Conservation (phyloP, 441 rosid genomes). For the Pelargonium myrrhifolium region DNA sequence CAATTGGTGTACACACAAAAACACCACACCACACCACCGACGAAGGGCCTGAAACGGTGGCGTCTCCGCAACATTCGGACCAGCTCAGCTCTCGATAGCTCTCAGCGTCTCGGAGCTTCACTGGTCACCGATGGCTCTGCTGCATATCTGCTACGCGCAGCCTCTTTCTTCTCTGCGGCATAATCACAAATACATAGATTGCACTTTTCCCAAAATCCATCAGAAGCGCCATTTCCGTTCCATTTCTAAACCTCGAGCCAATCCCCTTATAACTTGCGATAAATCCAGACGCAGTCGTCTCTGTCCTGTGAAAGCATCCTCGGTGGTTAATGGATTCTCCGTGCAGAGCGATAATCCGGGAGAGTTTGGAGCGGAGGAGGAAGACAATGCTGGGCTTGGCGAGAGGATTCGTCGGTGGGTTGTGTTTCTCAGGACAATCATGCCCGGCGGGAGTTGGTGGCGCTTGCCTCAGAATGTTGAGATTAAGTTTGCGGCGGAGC, state of each 20-base stretch:
- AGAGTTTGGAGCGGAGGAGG: constrained; percentile 22
- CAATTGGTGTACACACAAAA: constrained; percentile 5
- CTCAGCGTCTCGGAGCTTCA: not conserved
- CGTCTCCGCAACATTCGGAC: not conserved
- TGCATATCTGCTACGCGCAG: constrained; percentile 33
- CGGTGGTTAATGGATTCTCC: constrained; percentile 51
- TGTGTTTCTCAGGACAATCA: constrained; percentile 41
- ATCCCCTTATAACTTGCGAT: constrained; percentile 12
- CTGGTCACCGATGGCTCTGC: constrained; percentile 37
- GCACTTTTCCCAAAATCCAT: constrained; percentile 3
- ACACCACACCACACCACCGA: not conserved
- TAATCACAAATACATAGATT: constrained; percentile 20
- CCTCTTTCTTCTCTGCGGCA: constrained; percentile 25
- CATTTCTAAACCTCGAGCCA: constrained; percentile 13
- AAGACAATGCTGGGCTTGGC: constrained; percentile 29
- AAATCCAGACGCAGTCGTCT: constrained; percentile 11
- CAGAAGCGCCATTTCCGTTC: constrained; percentile 22
- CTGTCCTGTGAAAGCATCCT: constrained; percentile 31
- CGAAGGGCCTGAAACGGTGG: not conserved
- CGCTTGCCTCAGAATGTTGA: constrained; percentile 64
- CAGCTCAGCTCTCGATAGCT: not conserved
- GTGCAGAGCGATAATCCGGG: constrained; percentile 26
- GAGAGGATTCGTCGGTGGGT: constrained; percentile 45
- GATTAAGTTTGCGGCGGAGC: constrained; percentile 51
- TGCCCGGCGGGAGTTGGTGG: constrained; percentile 97